phyloP scores from a whole-genome alignment of 257 asterid species.

The Solanum chiquidenum region DNA sequence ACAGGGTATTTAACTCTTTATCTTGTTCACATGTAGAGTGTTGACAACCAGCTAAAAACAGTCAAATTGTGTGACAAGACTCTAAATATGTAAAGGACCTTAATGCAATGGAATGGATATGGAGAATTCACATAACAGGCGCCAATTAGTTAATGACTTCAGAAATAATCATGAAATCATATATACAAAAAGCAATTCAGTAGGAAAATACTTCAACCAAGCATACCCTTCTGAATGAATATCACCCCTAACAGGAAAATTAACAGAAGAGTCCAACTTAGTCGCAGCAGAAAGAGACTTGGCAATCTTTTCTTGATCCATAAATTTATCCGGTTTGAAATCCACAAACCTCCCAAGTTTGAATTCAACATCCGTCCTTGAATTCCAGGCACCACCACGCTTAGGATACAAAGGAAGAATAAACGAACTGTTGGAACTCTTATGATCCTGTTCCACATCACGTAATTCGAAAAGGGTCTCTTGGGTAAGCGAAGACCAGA shows the following conservation, averaged over 20 bases:
- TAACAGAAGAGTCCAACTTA: slow-evolving; percentile 27
- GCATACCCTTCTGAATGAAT: slow-evolving; percentile 58
- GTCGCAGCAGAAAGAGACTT: slow-evolving; percentile 15
- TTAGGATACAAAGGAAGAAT: slow-evolving; percentile 52
- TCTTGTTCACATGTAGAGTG: background rate
- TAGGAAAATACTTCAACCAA: background rate
- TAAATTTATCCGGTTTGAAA: slow-evolving; percentile 4
- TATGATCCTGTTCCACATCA: slow-evolving; percentile 20
- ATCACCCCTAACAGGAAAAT: slow-evolving; percentile 45
- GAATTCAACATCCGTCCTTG: slow-evolving; percentile 26
- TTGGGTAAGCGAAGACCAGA: slow-evolving; percentile 32
- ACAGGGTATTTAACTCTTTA: background rate
- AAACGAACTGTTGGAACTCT: slow-evolving; percentile 21
- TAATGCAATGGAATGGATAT: background rate
- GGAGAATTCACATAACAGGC: background rate
- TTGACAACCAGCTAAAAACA: background rate
- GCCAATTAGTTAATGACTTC: background rate
- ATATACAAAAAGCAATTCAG: background rate
- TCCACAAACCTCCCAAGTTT: slow-evolving; percentile 43
- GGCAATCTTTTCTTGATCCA: slow-evolving; percentile 7
- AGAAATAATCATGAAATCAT: background rate
- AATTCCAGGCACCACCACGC: slow-evolving; percentile 8
- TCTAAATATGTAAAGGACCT: background rate
- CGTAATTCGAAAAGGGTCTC: slow-evolving; percentile 28
- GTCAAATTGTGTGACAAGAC: background rate